Evolutionary conservation across 2,329 filamentous ascomycete genomes (phyloP).

Genomic region (Bertia moriformis): DNA sequence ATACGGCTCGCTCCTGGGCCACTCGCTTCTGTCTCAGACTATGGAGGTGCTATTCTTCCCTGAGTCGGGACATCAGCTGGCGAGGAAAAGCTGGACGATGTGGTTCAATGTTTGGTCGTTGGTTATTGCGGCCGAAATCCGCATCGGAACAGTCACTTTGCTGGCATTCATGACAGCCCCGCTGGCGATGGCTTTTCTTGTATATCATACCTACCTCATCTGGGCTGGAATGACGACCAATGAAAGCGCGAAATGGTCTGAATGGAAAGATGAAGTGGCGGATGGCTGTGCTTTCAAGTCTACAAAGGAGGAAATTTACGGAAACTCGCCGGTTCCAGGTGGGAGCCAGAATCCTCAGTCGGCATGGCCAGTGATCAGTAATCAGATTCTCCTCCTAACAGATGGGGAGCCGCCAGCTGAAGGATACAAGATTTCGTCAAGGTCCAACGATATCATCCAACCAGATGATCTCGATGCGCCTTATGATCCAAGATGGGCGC

Average conservation of each 20-base stretch:
- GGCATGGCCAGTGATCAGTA: not conserved
- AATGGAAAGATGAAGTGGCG: slow-evolving; percentile 26
- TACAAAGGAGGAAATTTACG: not conserved
- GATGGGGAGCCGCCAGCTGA: not conserved
- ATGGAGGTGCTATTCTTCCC: slow-evolving; percentile 8
- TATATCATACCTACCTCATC: slow-evolving; percentile 32
- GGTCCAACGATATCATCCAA: slow-evolving; percentile 1
- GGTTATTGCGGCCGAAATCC: not conserved
- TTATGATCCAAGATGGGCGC: slow-evolving; percentile 28
- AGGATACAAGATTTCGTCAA: not conserved
- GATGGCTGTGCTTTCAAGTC: slow-evolving; percentile 28
- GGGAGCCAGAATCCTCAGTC: not conserved
- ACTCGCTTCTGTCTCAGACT: not conserved
- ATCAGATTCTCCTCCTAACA: not conserved
- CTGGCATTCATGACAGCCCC: not conserved
- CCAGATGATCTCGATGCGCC: slow-evolving; percentile 17
- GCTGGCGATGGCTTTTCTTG: not conserved
- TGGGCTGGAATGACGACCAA: slow-evolving; percentile 61
- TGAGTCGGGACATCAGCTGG: slow-evolving; percentile 21
- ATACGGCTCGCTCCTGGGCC: slow-evolving; percentile 38
- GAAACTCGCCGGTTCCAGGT: not conserved
- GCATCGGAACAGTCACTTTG: not conserved
- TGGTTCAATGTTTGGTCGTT: not conserved
- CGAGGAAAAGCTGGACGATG: slow-evolving; percentile 10
- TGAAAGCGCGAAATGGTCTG: slow-evolving; percentile 46